Evolutionary conservation across 202 grass and related monocot genomes (phyloP), one percentile per base, ranked within the genome.

Genomic region (Dendrocalamus latiflorus): DNA sequence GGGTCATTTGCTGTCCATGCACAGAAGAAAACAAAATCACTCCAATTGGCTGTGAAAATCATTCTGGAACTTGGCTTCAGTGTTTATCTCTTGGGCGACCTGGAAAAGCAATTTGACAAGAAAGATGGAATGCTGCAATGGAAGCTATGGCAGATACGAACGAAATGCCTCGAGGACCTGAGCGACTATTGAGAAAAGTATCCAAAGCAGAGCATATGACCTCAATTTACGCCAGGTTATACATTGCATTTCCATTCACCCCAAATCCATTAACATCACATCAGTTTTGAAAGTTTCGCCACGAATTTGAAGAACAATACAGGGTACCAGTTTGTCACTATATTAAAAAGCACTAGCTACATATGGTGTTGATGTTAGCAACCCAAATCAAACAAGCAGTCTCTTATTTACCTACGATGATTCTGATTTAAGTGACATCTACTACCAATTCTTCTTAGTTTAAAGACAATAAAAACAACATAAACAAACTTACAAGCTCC

Each of bases 11-110:
- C 93, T 97, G 88, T 82, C 42, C 24, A 83, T 71, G 24, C 39
- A 86, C 30, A 77, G 53, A 72, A 20, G 61, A 34, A 18, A 39
- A 54, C 45, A 22, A 64, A 22, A 77, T 80, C 8, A 39, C 78
- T 91, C 92, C 92, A 92, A 56, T 86, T 94, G 85, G 41, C 62
- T 74, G 47, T 92, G 75, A 63, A 94, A 94, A 60, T 92, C 92
- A 81, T 86, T 94, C 44, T 91, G 89, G 67, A 86, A 94, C 65
- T 88, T 91, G 67, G 92, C 92, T 85, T 94, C 92, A 10, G 82
- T 50, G 50, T 84, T 89, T 81, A 94, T 94, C 85, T 94, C 92
- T 73, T 90, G 87, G 28, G 87, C 89, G 3, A 94, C 92, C 89
- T 94, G 87, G 24, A 76, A 38, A 74, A 89, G 43, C 2, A 33